Percentiles rank a stretch among this genome's conserved stretches.
phyloP scores from a whole-genome alignment of 2,329 filamentous ascomycete species.

The Camptophora hylomeconis region DNA sequence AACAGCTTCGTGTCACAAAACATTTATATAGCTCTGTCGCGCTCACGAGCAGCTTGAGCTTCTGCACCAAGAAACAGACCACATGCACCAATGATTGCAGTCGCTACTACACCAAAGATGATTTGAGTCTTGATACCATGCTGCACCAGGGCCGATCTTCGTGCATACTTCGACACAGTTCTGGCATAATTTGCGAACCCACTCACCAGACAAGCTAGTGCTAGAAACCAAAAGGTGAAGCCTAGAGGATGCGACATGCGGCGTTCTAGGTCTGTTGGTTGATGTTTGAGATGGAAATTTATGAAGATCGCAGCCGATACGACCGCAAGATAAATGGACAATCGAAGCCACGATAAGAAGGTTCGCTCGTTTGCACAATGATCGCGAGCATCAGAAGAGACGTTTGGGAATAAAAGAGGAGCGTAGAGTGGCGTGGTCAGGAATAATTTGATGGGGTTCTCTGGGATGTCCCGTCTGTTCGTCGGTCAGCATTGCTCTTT shows the following conservation, averaged over 20 bases:
- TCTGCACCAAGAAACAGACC: conserved; percentile 31
- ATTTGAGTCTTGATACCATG: conserved; percentile 85
- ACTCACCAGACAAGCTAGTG: conserved; percentile 59
- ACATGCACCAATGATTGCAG: conserved; percentile 31
- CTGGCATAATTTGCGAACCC: conserved; percentile 81
- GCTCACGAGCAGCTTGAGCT: conserved; percentile 11
- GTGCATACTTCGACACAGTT: conserved; percentile 68
- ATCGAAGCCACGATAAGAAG: conserved; percentile 81
- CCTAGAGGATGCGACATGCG: conserved; percentile 73
- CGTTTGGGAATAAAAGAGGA: conserved; percentile 53
- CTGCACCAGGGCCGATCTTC: conserved; percentile 72
- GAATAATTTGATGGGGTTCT: conserved; percentile 28
- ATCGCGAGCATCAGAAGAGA: conserved; percentile 51
- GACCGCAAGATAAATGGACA: conserved; percentile 81
- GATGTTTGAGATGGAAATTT: conserved; percentile 75
- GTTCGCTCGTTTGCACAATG: conserved; percentile 56
- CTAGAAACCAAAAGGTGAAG: conserved; percentile 73
- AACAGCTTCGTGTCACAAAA: no score
- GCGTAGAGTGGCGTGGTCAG: conserved; percentile 41
- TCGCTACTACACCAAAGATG: conserved; percentile 40
- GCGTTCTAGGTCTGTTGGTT: conserved; percentile 58
- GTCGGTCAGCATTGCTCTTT: no score
- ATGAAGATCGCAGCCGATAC: conserved; percentile 82
- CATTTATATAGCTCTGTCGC: no score
- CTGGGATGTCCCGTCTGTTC: conserved; percentile 14